A percentile compares a stretch with the other conserved stretches of the same genome.
phyloP scores from a whole-genome alignment of 2,329 filamentous ascomycete species.

The Apiospora aurea region DNA sequence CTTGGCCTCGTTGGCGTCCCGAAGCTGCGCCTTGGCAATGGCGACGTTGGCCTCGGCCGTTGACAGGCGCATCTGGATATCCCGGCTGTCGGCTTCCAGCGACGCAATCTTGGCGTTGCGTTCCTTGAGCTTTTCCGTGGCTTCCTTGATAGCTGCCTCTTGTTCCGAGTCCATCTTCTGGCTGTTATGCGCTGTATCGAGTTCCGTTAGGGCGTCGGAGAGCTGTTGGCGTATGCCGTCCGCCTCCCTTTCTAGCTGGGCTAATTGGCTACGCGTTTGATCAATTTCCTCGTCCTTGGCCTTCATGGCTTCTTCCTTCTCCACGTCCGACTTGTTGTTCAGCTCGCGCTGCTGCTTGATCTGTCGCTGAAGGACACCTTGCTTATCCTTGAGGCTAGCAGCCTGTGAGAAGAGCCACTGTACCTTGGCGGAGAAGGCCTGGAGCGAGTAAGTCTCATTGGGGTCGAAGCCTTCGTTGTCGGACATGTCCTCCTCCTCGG shows the following conservation, averaged over 20 bases:
- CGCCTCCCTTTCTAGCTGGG: constrained; percentile 43
- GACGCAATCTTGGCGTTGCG: constrained; percentile 52
- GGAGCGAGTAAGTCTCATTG: constrained; percentile 72
- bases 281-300: constrained; percentile 65
- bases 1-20: constrained; percentile 42
- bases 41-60: constrained; percentile 48
- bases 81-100: constrained; percentile 51
- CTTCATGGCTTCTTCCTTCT: constrained; percentile 70
- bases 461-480: constrained; percentile 66
- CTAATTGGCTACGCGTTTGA: constrained; percentile 41
- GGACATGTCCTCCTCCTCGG: constrained; percentile 68
- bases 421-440: constrained; percentile 79
- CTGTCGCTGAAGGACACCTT: constrained; percentile 86
- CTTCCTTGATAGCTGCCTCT: constrained; percentile 44
- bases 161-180: constrained; percentile 43
- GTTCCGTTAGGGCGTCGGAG: constrained; percentile 54
- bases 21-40: constrained; percentile 46
- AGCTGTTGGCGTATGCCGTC: constrained; percentile 57
- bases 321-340: constrained; percentile 83
- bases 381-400: constrained; percentile 84
- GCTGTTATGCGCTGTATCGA: constrained; percentile 49
- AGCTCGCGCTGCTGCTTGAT: constrained; percentile 95
- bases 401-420: constrained; percentile 80
- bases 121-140: constrained; percentile 50
- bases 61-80: constrained; percentile 46